These are phyloP conservation scores for Aspergillus intermedius DNA, from an alignment of 2,329 filamentous ascomycete species.

Conservation along the genomic window DNA sequence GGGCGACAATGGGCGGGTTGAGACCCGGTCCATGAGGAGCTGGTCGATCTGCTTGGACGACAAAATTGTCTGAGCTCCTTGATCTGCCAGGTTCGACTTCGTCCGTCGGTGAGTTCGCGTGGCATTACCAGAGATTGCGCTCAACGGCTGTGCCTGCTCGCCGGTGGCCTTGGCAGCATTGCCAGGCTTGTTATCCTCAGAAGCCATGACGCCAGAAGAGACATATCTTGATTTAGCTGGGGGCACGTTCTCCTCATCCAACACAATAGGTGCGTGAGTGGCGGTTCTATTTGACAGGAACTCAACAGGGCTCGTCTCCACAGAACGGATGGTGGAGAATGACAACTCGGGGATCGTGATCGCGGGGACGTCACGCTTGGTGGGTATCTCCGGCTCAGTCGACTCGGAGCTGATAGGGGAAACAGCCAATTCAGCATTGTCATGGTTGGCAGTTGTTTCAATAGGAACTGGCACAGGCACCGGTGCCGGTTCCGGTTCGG, in stretches of 20 bases:
- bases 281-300: conserved; percentile 24
- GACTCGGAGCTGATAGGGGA: conserved; percentile 24
- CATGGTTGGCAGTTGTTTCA: conserved; percentile 11
- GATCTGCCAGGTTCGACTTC: conserved; percentile 53
- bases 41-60: conserved; percentile 77
- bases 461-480: conserved; percentile 3
- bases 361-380: conserved; percentile 15
- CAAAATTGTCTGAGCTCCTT: conserved; percentile 73
- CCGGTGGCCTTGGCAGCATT: conserved; percentile 38
- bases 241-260: conserved; percentile 17
- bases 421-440: conserved; percentile 17
- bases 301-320: conserved; percentile 41
- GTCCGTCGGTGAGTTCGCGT: conserved; percentile 19
- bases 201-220: conserved; percentile 46
- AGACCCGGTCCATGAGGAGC: conserved; percentile 55
- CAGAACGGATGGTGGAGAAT: conserved; percentile 38
- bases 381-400: conserved; percentile 28
- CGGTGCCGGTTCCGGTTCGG: conserved; percentile 13
- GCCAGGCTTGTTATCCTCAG: conserved; percentile 59
- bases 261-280: conserved; percentile 12
- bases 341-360: conserved; percentile 26
- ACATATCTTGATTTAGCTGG: not conserved
- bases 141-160: conserved; percentile 47
- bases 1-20: conserved; percentile 26
- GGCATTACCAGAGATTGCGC: conserved; percentile 57